These are phyloP conservation scores for Phytophthora podocarpi DNA, from an alignment of 352 stramenopile genomes.

Conservation along the genomic window DNA sequence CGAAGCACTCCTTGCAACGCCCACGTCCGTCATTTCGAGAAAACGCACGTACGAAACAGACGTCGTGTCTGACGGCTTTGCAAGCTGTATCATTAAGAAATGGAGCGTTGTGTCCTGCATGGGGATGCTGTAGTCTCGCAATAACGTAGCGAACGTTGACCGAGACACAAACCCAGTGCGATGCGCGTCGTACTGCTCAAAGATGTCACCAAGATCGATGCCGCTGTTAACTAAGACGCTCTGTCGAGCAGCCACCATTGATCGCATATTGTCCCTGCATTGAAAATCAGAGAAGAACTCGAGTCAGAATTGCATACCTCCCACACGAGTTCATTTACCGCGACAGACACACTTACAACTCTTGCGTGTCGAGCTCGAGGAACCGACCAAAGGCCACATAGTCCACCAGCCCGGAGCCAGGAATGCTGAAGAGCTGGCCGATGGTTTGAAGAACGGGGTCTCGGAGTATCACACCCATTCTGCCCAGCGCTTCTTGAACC, in stretches of 20 bases:
- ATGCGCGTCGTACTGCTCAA: constrained; percentile 48
- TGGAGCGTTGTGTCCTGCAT: constrained; percentile 49
- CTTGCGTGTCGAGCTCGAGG: constrained; percentile 53
- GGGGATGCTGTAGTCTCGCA: constrained; percentile 43
- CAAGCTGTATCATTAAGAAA: constrained; percentile 57
- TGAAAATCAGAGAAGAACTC: neutral
- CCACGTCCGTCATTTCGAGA: constrained; percentile 52
- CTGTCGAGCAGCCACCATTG: constrained; percentile 32
- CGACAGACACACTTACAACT: constrained; percentile 42
- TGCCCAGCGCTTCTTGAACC: constrained; percentile 53
- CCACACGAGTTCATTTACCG: neutral
- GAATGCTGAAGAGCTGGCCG: constrained; percentile 47
- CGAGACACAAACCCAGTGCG: constrained; percentile 49
- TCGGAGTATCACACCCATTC: constrained; percentile 50
- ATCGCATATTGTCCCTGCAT: constrained; percentile 52
- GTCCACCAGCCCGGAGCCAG: constrained; percentile 47
- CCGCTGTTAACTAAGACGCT: constrained; percentile 37
- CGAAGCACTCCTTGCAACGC: constrained; percentile 18
- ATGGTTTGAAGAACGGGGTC: constrained; percentile 40
- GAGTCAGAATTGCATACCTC: neutral
- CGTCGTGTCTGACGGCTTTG: constrained; percentile 54
- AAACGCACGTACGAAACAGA: constrained; percentile 62
- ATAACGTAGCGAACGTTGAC: constrained; percentile 41
- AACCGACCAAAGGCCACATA: constrained; percentile 54
- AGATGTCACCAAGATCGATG: constrained; percentile 44